Evolutionary conservation across 2,329 filamentous ascomycete species (phyloP), one percentile per base, ranked within the genome.

Genomic region (Geosmithia putterillii): DNA sequence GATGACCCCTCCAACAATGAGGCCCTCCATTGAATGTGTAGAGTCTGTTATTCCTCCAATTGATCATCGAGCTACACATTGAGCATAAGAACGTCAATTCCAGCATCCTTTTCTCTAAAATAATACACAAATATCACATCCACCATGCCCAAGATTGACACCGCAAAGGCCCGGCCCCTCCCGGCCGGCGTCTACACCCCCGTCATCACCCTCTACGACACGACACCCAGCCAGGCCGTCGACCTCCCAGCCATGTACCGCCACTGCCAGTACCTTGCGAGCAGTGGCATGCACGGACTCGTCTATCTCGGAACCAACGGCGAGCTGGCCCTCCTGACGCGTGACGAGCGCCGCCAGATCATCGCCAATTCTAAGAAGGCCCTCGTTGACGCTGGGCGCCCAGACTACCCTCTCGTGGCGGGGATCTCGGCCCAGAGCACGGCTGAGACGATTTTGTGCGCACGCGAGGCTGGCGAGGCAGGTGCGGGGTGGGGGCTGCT

Each of bases 401-500:
- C 56, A 0, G 45, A 59, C 14, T 65, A 66, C 38, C 68, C 66
- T 1, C 56, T 70, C 3, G 62, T 69, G 2, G 67, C 66, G 3
- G 67, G 68, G 5, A 63, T 69, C 19, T 65, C 61, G 0, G 67
- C 61, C 1, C 44, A 55, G 20, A 76, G 79, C 12, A 67, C 86
- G 32, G 58, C 74, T 28, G 69, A 75, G 25, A 83, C 78, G 56
- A 88, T 86, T 65, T 65, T 64, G 25, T 70, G 76, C 37, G 79
- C 81, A 35, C 78, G 79, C 25, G 68, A 87, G 51, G 83, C 83
- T 7, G 75, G 73, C 47, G 68, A 71, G 7, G 71, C 77, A 17
- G 84, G 85, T 35, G 84, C 80, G 48, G 79, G 86, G 55, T 85
- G 83, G 49, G 82, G 80, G 2, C 69, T 90, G 38, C 73, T 89